Percentiles rank a stretch among this genome's conserved stretches.
These are phyloP conservation scores for Onygenales sp. DNA, from an alignment of 2,329 filamentous ascomycete species.

Conservation along the genomic window DNA sequence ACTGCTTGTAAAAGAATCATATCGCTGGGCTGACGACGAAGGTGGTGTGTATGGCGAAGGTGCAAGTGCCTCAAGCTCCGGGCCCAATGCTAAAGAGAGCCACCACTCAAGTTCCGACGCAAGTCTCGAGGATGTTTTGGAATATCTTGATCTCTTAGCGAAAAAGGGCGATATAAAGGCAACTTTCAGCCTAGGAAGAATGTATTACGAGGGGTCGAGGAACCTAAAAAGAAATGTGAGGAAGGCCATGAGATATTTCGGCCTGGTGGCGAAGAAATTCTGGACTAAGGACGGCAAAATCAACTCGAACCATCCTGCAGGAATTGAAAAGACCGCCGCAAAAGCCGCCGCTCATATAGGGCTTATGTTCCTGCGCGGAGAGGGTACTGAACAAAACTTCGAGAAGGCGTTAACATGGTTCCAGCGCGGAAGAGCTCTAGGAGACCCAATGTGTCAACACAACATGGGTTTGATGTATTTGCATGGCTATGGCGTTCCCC, in stretches of 20 bases:
- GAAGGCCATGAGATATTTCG: constrained; percentile 70
- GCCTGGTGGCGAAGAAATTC: constrained; percentile 67
- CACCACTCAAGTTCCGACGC: constrained; percentile 74
- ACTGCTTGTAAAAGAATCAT: constrained; percentile 65
- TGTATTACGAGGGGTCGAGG: constrained; percentile 80
- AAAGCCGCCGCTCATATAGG: constrained; percentile 83
- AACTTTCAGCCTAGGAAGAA: constrained; percentile 72
- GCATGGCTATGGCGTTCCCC: constrained; percentile 61
- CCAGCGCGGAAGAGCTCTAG: constrained; percentile 62
- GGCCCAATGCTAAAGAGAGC: constrained; percentile 66
- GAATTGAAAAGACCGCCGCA: constrained; percentile 66
- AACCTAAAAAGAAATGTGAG: constrained; percentile 63
- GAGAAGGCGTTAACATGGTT: constrained; percentile 74
- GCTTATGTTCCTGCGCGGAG: constrained; percentile 80
- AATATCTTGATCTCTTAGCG: constrained; percentile 84
- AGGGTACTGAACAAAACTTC: constrained; percentile 72
- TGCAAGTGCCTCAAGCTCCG: constrained; percentile 80
- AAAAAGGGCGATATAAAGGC: constrained; percentile 83
- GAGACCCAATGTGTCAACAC: constrained; percentile 77
- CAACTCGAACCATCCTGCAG: constrained; percentile 57
- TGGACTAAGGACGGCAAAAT: constrained; percentile 73
- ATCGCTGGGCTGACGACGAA: constrained; percentile 77
- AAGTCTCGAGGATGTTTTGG: constrained; percentile 83
- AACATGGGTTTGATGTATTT: constrained; percentile 76
- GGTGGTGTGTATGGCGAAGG: constrained; percentile 94